A percentile compares a stretch with the other conserved stretches of the same genome.
phyloP scores from a whole-genome alignment of 75 land plant species.

The Selaginella moellendorffii region DNA sequence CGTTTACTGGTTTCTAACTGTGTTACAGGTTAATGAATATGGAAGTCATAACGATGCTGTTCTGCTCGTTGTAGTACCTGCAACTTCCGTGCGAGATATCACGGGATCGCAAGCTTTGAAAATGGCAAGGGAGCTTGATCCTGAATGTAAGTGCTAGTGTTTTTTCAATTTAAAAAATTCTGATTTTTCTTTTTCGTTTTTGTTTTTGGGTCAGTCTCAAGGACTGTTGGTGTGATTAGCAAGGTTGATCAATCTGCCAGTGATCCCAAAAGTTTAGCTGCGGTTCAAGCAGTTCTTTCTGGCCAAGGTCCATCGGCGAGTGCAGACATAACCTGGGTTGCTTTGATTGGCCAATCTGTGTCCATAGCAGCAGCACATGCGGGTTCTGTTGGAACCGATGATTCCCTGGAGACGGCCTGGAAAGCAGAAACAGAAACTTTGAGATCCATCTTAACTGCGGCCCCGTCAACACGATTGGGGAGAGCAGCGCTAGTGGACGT shows the following conservation, averaged over 20 bases:
- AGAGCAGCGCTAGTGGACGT: not conserved
- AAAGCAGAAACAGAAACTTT: slow-evolving; percentile 3
- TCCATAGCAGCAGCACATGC: slow-evolving; percentile 18
- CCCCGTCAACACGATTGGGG: not conserved
- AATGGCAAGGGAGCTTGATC: slow-evolving; percentile 70
- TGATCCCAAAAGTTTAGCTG: slow-evolving; percentile 5
- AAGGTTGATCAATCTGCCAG: slow-evolving; percentile 3
- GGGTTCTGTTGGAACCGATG: slow-evolving; percentile 11
- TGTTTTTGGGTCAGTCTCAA: not conserved
- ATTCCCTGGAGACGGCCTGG: slow-evolving; percentile 8
- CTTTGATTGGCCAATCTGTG: slow-evolving; percentile 4
- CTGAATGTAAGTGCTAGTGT: slow-evolving; percentile 52
- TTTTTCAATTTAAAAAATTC: not conserved
- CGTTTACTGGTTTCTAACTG: not conserved
- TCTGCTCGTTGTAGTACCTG: slow-evolving; percentile 76
- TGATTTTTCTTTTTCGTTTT: too few relatives aligned
- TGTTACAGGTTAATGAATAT: slow-evolving; percentile 40
- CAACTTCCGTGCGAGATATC: slow-evolving; percentile 78
- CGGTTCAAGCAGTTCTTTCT: slow-evolving; percentile 3
- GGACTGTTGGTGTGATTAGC: slow-evolving; percentile 4
- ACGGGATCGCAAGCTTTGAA: slow-evolving; percentile 57
- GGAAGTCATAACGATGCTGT: slow-evolving; percentile 71
- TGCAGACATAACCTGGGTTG: slow-evolving; percentile 6
- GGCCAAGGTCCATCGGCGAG: slow-evolving; percentile 1
- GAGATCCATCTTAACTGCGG: not conserved